A percentile compares a stretch with the other conserved stretches of the same genome.
Conservation (phyloP, 1,139 yeast genomes). For the Taphrina deformans region DNA sequence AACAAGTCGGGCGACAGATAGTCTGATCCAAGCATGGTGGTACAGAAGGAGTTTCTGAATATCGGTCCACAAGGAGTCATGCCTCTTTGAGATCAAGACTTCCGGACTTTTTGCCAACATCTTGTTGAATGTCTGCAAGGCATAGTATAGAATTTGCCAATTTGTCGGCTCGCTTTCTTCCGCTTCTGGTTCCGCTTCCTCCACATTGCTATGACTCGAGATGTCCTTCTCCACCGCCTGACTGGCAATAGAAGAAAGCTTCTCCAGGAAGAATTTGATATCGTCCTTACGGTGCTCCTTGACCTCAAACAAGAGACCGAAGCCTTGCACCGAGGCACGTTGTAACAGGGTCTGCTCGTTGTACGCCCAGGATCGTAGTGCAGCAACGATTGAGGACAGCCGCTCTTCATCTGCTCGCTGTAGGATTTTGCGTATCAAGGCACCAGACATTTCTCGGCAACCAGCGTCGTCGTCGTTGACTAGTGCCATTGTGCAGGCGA, state of each 20-base stretch:
- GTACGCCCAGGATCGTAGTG: constrained; percentile 66
- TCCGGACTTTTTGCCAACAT: constrained; percentile 43
- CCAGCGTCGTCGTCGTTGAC: constrained; percentile 76
- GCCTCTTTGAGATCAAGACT: constrained; percentile 46
- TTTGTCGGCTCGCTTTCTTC: constrained; percentile 45
- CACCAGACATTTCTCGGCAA: constrained; percentile 82
- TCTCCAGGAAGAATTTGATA: constrained; percentile 4
- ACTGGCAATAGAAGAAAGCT: neutral
- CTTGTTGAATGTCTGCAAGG: constrained; percentile 56
- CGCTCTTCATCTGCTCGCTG: constrained; percentile 53
- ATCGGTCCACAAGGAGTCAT: constrained; percentile 40
- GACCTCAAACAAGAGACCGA: constrained; percentile 59
- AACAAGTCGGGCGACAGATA: constrained; percentile 63
- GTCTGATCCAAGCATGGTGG: constrained; percentile 92
- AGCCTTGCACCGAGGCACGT: constrained; percentile 75
- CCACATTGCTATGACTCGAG: constrained; percentile 3
- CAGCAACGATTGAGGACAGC: constrained; percentile 57
- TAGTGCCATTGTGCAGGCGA: constrained; percentile 73
- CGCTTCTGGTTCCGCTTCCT: constrained; percentile 17
- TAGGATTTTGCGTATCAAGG: constrained; percentile 60
- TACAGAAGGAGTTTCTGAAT: constrained; percentile 62
- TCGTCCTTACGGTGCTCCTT: constrained; percentile 20
- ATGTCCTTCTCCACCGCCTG: constrained; percentile 35
- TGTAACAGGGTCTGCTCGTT: constrained; percentile 56
- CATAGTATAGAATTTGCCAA: constrained; percentile 79